Base-by-base conservation (phyloP, 306 rosid species). In the Vachellia collinsii region DNA sequence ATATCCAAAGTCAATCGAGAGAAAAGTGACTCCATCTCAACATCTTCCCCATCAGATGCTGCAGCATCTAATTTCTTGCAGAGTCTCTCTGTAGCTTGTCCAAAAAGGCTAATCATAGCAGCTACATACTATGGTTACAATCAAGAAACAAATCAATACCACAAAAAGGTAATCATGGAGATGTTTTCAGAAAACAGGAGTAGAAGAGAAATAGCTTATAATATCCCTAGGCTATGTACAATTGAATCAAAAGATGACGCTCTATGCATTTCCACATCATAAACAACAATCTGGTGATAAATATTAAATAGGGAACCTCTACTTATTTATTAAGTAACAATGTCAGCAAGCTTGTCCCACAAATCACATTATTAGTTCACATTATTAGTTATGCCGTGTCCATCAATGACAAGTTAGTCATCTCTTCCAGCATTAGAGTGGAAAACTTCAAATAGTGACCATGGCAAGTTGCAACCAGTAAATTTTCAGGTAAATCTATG, bases 11-110 rank as follows among this genome's bases (percentile, higher is more conserved):
- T 95, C 89, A 95, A 88, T 85, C 88, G 92, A 29, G 99, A 95
- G 91, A 95, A 95, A 80, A 93, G 94, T 59, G 99, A 95, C 82
- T 95, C 99, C 99, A 95, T 91, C 81, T 95, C 99, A 36, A 88
- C 97, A 82, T 93, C 97, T 87, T 93, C 94, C 76, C 98, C 98
- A 76, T 89, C 91, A 75, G 85, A 88, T 78, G 95, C 97, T 46
- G 98, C 96, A 41, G 82, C 85, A 64, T 95, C 98, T 77, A 95
- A 91, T 90, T 91, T 93, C 79, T 79, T 87, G 88, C 99, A 95
- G 82, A 95, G 99, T 90, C 92, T 88, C 64, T 95, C 97, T 75
- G 98, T 80, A 77, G 99, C 99, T 93, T 91, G 90, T 86, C 99
- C 98, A 6, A 95, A 95, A 72, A 95, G 94, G 85, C 85, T 81